Evolutionary conservation across 2,329 filamentous ascomycete genomes (phyloP), one percentile per base, ranked within the genome.

Genomic region (Rasamsonia emersonii): DNA sequence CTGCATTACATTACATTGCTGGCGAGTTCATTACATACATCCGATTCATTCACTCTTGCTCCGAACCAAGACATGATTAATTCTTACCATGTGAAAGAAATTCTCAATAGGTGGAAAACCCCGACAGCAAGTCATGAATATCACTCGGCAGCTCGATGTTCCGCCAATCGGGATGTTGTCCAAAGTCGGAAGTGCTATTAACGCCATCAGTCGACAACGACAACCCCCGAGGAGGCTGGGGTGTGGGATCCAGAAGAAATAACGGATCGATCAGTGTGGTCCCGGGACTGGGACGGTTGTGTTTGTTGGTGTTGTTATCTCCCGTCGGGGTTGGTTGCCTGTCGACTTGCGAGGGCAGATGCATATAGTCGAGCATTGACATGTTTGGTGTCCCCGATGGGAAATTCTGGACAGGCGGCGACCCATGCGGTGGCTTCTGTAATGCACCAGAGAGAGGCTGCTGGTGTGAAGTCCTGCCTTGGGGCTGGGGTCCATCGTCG

Each of bases 101-200:
- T 26, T 26, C 10, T 26, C 24, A 26, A 26, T 26, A 26, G 17
- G 24, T 26, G 14, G 24, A 26, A 26, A 15, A 26, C 10, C 24
- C 24, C 11, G 24, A 26, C 7, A 26, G n/a, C 10, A 26, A 10
- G 17, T 26, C 24, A 15, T 26, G 24, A 7, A 26, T 26, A 26
- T 26, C 24, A 15, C 24, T 26, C 17, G 24, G 4, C 10, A 26
- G 17, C 17, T 26, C 24, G 4, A 10, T 14, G 17, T 26, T 26
- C 24, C 11, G 14, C 24, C 24, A 26, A 26, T 26, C 24, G 4
- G 4, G 10, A 14, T 13, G 14, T 15, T 13, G 24, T 26, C 8
- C 24, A 26, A 26, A 26, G 17, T 13, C 13, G 13, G 24, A 26
- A 5, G 14, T 15, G 14, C 24, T 15, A 9, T 26, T 14, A 9